Conservation (phyloP, 441 rosid species). For the Populus hybrid region DNA sequence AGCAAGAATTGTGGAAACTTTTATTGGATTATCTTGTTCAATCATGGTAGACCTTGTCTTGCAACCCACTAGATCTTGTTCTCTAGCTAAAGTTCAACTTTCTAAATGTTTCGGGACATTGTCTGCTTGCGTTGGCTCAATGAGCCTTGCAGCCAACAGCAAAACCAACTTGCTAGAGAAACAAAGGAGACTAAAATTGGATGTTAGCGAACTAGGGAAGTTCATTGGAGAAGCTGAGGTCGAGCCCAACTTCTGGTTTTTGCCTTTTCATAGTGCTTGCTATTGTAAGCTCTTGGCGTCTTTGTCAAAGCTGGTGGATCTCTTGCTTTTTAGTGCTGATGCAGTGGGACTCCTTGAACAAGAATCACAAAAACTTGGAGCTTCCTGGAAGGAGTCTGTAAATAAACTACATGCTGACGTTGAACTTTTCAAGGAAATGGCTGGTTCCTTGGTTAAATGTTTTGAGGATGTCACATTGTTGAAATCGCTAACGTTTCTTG, state of each 20-base stretch:
- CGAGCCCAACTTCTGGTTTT: constrained; percentile 85
- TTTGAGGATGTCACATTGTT: constrained; percentile 44
- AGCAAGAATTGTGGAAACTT: constrained; percentile 75
- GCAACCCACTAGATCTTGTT: constrained; percentile 65
- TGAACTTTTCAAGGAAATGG: constrained; percentile 37
- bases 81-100: constrained; percentile 57
- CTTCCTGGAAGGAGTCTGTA: constrained; percentile 29
- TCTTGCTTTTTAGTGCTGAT: constrained; percentile 46
- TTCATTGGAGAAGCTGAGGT: constrained; percentile 66
- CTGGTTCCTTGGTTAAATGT: constrained; percentile 42
- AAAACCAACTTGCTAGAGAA: constrained; percentile 33
- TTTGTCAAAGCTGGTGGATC: constrained; percentile 55
- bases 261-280: constrained; percentile 58
- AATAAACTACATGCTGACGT: constrained; percentile 45
- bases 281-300: constrained; percentile 54
- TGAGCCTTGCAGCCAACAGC: constrained; percentile 26
- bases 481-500: constrained; percentile 43
- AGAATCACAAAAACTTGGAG: constrained; percentile 32
- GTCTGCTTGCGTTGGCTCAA: constrained; percentile 37
- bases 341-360: constrained; percentile 44
- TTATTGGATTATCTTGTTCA: constrained; percentile 71
- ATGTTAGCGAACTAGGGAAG: constrained; percentile 44
- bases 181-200: constrained; percentile 44
- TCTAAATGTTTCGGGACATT: constrained; percentile 41
- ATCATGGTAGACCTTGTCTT: constrained; percentile 57